Evolutionary conservation across 2,329 filamentous ascomycete species (phyloP), one percentile per base, ranked within the genome.

Genomic region (Fusarium lyarnte): DNA sequence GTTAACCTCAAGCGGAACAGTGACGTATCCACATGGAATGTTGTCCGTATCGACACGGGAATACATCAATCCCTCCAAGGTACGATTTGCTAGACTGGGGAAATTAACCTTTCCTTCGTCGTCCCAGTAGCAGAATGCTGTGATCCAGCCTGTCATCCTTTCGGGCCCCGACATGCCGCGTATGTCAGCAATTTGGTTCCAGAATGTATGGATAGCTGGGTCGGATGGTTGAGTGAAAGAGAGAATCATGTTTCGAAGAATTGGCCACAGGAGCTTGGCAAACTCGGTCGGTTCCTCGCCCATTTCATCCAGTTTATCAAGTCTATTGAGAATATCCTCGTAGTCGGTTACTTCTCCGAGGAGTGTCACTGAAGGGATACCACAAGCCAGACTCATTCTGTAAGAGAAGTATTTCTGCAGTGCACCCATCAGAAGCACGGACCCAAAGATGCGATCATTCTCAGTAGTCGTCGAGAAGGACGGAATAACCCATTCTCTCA

Each of bases 321-420:
- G 31, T 11, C 59, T 42, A 0, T 8, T 27, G 19, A 62, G 17
- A n/a, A 62, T 62, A 2, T 62, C n/a, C 1, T 62, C 27, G 12
- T 62, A 58, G 27, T 62, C 59, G 33, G 13, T 23, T 3, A 33
- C n/a, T 27, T 58, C 33, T 23, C 59, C 59, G 5, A 58, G 59
- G 4, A 62, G 52, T 21, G 52, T 62, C 2, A 58, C 33, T 4
- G 41, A 62, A 0, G 59, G 59, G n/a, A 62, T 10, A 1, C 19
- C 59, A 8, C 59, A 62, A 0, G 0, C 0, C 2, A 38, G 0
- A 0, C 0, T 2, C 0, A 29, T 33, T n/a, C 8, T 3, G 8
- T 33, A 46, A 4, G 21, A 38, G 19, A 62, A 58, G 25, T 46
- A 58, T 21, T 27, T 31, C 35, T 58, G 51, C 10, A 61, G 16